Evolutionary conservation across 345 rosid genomes (phyloP).

Genomic region (Eucalyptus sp.): DNA sequence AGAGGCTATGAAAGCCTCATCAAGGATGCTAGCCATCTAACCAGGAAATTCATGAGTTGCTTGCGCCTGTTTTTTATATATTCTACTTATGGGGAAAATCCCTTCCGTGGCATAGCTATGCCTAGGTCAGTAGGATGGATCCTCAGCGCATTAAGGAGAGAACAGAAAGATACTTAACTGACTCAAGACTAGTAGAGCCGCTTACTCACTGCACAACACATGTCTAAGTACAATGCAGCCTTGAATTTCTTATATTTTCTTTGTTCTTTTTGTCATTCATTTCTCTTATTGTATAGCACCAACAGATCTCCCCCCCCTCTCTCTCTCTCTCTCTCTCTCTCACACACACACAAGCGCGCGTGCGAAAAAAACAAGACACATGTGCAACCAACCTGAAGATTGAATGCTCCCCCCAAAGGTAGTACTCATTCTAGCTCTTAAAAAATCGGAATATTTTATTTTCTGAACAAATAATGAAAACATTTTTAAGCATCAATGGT

Average conservation of each 20-base stretch:
- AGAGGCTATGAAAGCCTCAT: neutral
- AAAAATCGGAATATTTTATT: neutral
- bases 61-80: neutral
- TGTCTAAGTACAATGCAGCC: neutral
- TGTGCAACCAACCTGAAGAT: neutral
- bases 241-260: neutral
- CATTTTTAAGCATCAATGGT: neutral
- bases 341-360: neutral
- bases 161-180: neutral
- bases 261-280: neutral
- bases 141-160: neutral
- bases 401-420: neutral
- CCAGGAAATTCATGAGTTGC: neutral
- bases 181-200: neutral
- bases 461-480: neutral
- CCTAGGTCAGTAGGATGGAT: neutral
- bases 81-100: neutral
- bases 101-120: neutral
- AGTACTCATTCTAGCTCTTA: neutral
- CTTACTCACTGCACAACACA: neutral
- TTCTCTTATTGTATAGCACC: neutral
- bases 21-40: neutral
- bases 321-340: neutral
- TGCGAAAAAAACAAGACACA: neutral
- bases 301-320: neutral